Conservation (phyloP, 192 early-diverging fungal genomes). For the Coemansia umbellata region DNA sequence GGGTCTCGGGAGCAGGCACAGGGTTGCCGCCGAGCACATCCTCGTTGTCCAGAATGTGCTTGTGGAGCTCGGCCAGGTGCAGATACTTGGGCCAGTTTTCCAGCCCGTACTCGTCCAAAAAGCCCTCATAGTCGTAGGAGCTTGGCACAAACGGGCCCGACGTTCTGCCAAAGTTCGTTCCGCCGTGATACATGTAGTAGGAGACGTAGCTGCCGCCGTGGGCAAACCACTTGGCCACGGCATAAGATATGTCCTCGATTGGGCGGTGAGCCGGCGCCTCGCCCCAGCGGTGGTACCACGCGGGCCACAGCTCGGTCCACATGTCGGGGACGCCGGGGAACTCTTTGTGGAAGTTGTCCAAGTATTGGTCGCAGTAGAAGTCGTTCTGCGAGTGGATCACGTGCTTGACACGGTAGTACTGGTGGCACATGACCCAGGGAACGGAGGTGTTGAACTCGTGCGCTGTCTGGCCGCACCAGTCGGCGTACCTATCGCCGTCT, state of each 20-base stretch:
- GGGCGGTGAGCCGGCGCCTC: conserved; percentile 46
- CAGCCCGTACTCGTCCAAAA: conserved; percentile 50
- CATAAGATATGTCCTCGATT: conserved; percentile 57
- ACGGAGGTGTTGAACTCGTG: conserved; percentile 37
- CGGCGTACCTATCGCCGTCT: conserved; percentile 34
- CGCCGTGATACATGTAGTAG: conserved; percentile 66
- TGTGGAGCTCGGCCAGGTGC: conserved; percentile 36
- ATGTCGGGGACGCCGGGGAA: conserved; percentile 51
- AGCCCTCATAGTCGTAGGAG: conserved; percentile 50
- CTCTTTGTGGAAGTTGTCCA: conserved; percentile 17
- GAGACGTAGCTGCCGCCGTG: conserved; percentile 55
- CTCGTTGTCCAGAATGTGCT: conserved; percentile 12
- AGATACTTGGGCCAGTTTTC: conserved; percentile 51
- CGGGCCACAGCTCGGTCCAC: conserved; percentile 60
- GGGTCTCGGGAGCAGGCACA: conserved; percentile 5
- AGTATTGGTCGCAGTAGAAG: conserved; percentile 55
- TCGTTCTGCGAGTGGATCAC: conserved; percentile 54
- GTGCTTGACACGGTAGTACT: conserved; percentile 27
- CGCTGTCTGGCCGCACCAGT: conserved; percentile 41
- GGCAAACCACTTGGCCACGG: conserved; percentile 55
- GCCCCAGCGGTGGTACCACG: conserved; percentile 59
- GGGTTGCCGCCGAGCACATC: conserved; percentile 11
- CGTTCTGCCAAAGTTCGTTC: conserved; percentile 62
- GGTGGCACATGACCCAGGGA: conserved; percentile 64
- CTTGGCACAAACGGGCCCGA: conserved; percentile 41